Conservation (phyloP, 306 rosid genomes). For the Glycine tomentella region DNA sequence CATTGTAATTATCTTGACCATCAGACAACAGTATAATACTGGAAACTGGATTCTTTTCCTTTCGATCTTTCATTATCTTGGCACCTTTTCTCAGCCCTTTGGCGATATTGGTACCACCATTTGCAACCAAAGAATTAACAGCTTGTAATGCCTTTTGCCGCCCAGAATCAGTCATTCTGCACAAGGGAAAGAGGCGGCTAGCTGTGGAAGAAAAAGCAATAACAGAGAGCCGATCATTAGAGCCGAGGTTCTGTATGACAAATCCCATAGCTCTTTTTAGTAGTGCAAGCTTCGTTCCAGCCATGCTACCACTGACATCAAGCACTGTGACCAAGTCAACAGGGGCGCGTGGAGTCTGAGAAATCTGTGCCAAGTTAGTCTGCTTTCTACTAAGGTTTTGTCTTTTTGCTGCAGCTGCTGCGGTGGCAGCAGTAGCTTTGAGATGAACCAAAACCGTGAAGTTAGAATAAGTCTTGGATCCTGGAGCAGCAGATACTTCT, state of each 20-base stretch:
- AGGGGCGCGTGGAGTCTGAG: conserved; percentile 77
- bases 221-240: conserved; percentile 92
- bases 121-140: conserved; percentile 95
- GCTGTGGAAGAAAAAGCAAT: conserved; percentile 98
- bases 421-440: conserved; percentile 81
- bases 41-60: conserved; percentile 87
- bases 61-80: conserved; percentile 90
- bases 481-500: conserved; percentile 72
- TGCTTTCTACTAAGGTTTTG: conserved; percentile 58
- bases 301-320: conserved; percentile 97
- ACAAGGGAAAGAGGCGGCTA: conserved; percentile 87
- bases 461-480: conserved; percentile 59
- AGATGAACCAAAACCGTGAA: conserved; percentile 85
- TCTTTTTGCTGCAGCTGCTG: conserved; percentile 47
- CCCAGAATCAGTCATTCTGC: conserved; percentile 84
- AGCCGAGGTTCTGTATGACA: conserved; percentile 92
- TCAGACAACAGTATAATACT: conserved; percentile 88
- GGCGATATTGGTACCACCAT: conserved; percentile 97
- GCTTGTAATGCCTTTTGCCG: conserved; percentile 92
- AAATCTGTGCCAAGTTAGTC: conserved; percentile 59
- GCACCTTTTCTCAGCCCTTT: conserved; percentile 96
- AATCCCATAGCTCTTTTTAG: conserved; percentile 98
- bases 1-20: conserved; percentile 95
- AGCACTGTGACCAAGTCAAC: conserved; percentile 97
- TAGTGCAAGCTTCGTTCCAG: conserved; percentile 96